These are phyloP conservation scores for Candida pseudofarinosa DNA, from an alignment of 805 yeast species.

Conservation along the genomic window DNA sequence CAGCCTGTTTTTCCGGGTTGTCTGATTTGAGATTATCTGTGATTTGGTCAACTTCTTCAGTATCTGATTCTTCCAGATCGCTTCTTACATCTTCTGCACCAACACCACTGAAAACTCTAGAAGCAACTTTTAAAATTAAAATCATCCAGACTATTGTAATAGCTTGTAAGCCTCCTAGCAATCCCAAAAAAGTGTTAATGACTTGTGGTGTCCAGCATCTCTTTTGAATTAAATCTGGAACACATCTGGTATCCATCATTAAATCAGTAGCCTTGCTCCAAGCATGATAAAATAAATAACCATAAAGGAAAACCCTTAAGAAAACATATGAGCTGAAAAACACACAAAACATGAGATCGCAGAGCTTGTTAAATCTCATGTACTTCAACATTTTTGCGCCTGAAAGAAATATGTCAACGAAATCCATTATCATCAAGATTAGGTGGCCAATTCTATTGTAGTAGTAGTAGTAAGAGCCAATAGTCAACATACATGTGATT, in stretches of 20 bases:
- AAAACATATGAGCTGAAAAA: conserved; percentile 69
- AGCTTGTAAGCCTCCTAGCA: conserved; percentile 64
- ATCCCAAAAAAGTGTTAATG: conserved; percentile 45
- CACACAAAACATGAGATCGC: conserved; percentile 66
- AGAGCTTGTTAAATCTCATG: conserved; percentile 52
- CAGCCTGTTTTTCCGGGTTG: too few relatives aligned
- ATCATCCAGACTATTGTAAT: conserved; percentile 71
- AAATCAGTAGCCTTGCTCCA: conserved; percentile 32
- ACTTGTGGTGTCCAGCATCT: conserved; percentile 50
- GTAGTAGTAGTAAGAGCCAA: conserved; percentile 70
- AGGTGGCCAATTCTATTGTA: conserved; percentile 76
- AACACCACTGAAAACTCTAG: conserved; percentile 63
- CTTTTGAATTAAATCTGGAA: conserved; percentile 25
- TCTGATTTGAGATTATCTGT: too few relatives aligned
- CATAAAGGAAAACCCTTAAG: conserved; percentile 70
- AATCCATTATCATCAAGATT: conserved; percentile 76
- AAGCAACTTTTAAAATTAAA: conserved; percentile 66
- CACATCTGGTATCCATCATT: conserved; percentile 46
- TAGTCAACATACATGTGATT: conserved; percentile 62
- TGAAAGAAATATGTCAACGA: conserved; percentile 69
- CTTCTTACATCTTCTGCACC: conserved; percentile 87
- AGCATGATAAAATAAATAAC: conserved; percentile 61
- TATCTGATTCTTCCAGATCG: conserved; percentile 42
- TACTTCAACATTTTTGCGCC: conserved; percentile 76
- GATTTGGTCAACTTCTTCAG: background rate